Evolutionary conservation across 2,329 filamentous ascomycete genomes (phyloP), one percentile per base, ranked within the genome.

Genomic region (Cytospora piceicola): DNA sequence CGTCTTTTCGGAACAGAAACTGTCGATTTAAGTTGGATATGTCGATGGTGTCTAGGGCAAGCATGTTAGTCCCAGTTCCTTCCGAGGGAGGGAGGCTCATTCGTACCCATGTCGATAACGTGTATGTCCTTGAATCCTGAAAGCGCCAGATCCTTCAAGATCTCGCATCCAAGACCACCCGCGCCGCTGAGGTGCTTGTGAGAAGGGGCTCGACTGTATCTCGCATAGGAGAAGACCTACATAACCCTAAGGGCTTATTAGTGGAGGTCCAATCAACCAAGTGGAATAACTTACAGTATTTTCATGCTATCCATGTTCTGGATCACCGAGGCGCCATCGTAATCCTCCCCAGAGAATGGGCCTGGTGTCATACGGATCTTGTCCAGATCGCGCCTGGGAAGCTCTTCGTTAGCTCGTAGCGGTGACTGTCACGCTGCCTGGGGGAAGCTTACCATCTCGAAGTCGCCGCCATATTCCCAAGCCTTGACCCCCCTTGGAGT

Each of bases 21-120:
- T 99, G 95, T 52, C 95, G 90, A 78, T 99, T 99, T 27, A 99
- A 85, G 76, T 99, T 99, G 59, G 94, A 97, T 67, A 99, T 94
- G 75, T 99, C 95, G 77, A 99, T 99, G 1, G 94, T 99, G 78
- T 99, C 93, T 93, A 70, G 49, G 27, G 55, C 30, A 12, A 54
- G 53, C 22, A 15, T 9, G 61, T 71, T 59, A 70, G 67, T 46
- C 30, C 15, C 29, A 42, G 20, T 52, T 22, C 52, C 6, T 39
- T 36, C 5, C 3, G 4, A 32, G 20, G 46, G 32, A 27, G 39
- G n/a, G 15, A 52, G 20, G 34, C 20, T 34, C 71, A 20, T n/a
- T 75, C 83, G 66, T 79, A 90, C 91, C 92, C 95, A 99, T 99
- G 79, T 99, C 95, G 73, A 99, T 98, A 66, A 99, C 95, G 81